Evolutionary conservation across 805 yeast genomes (phyloP), one percentile per base, ranked within the genome.

Genomic region (Candida orba): DNA sequence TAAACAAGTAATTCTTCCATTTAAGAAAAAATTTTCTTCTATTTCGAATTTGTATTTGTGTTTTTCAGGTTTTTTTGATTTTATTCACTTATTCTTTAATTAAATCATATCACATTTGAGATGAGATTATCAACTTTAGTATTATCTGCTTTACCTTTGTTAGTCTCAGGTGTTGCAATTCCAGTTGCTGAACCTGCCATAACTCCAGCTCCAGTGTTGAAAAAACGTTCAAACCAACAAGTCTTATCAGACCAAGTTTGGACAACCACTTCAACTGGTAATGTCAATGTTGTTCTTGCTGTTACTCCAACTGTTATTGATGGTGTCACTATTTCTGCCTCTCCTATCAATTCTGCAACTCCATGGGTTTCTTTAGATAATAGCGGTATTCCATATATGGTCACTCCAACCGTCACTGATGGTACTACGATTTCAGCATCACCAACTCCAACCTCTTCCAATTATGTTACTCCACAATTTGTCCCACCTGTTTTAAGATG

Each of bases 281-380:
- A 32, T 17, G 46, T 43, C 31, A 58, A 59, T 17, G 47, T 49
- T 22, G 45, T 64, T 4, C 60, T 65, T 37, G 67, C 65, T 17
- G 69, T 76, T 53, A 84, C 85, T 1, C 80, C 86, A 3, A 62
- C 59, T 2, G 75, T 76, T 24, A 65, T 66, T 35, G 74, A 71
- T 47, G 73, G 67, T 41, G 74, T 69, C 38, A 71, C 75, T 17
- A 59, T 64, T 25, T 60, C 64, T 9, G 66, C 62, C 8, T 65
- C 72, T 3, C 74, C 75, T 31, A 58, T 63, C 10, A 49, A 46
- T 27, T 54, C 65, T 17, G 60, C 70, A 6, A 68, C 75, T 9
- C 60, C 60, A 3, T 71, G 75, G 75, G 66, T 56, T 24, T 68
- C 74, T 8, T 56, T 71, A 17, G 75, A 71, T 46, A 53, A 56